Conservation (phyloP, 192 early-diverging fungal genomes). For the Linnemannia exigua region DNA sequence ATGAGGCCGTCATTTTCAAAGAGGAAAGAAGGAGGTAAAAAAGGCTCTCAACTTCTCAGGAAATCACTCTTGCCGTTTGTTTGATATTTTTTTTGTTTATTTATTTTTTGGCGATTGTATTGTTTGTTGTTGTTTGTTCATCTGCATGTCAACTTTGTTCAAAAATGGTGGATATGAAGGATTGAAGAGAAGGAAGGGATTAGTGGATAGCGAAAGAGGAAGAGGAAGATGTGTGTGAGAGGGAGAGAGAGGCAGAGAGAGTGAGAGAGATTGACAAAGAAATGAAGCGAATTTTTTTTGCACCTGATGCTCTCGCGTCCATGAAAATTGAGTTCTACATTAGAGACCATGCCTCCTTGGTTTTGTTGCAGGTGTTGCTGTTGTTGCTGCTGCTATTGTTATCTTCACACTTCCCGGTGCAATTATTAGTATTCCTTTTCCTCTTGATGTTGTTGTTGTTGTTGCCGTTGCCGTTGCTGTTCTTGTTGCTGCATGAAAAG, state of each 20-base stretch:
- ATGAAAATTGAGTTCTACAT: neutral
- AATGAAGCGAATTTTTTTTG: neutral
- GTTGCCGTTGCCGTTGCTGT: neutral
- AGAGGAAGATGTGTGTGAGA: neutral
- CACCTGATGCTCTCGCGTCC: neutral
- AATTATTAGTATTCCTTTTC: neutral
- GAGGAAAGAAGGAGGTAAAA: neutral
- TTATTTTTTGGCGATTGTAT: neutral
- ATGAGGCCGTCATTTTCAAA: neutral
- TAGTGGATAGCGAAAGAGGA: neutral
- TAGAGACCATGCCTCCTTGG: neutral
- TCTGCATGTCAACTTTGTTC: neutral
- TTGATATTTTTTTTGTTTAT: neutral
- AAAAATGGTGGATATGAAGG: neutral
- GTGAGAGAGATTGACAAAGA: neutral
- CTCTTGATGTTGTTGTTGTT: neutral
- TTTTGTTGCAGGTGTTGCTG: too few species aligned
- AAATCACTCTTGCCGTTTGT: neutral
- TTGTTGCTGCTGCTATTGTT: neutral
- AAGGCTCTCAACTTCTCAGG: slow-evolving; percentile 2
- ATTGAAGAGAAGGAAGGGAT: neutral
- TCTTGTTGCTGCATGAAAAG: too few species aligned
- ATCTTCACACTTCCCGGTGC: neutral
- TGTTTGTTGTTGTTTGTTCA: neutral
- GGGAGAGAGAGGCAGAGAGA: neutral